These are phyloP conservation scores for Podaxis mareebaensis DNA, from an alignment of 768 basidiomycete species.

Conservation along the genomic window DNA sequence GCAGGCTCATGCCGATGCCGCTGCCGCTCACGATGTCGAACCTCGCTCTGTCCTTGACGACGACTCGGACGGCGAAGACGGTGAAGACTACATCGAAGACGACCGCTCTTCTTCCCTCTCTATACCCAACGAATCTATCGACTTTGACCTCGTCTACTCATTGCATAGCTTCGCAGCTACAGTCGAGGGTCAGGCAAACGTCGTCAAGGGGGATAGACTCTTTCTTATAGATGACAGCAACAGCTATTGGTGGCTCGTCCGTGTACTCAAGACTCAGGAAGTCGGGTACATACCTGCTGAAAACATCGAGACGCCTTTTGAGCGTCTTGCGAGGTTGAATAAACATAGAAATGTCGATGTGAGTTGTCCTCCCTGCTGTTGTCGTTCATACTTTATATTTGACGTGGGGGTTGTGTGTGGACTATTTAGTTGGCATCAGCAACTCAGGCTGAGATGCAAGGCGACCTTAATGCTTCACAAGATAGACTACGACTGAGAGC, in stretches of 20 bases:
- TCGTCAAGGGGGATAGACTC: constrained; percentile 96
- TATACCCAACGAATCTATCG: constrained; percentile 89
- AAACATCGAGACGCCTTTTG: constrained; percentile 98
- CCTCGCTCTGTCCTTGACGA: constrained; percentile 87
- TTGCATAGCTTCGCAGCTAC: constrained; percentile 97
- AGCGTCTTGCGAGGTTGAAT: constrained; percentile 91
- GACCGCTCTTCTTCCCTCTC: constrained; percentile 82
- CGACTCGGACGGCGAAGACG: constrained; percentile 75
- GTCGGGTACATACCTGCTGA: constrained; percentile 99
- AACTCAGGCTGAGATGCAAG: constrained; percentile 69
- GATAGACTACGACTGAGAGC: constrained; percentile 49
- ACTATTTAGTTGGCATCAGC: constrained; percentile 64
- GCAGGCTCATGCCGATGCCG: constrained; percentile 14
- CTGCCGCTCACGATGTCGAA: constrained; percentile 43
- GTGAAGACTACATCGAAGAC: constrained; percentile 70
- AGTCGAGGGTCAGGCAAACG: constrained; percentile 97
- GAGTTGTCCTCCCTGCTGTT: constrained; percentile 31
- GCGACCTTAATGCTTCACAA: constrained; percentile 47
- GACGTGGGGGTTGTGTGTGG: background rate
- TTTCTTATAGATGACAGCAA: constrained; percentile 98
- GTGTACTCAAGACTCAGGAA: constrained; percentile 97
- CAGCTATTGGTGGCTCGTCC: constrained; percentile 99
- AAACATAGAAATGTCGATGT: constrained; percentile 98
- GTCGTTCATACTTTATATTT: constrained; percentile 15
- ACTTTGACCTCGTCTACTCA: constrained; percentile 92